Percentiles rank a stretch among this genome's conserved stretches.
phyloP scores from a whole-genome alignment of 768 basidiomycete genomes.

The Clavaria fumosa region DNA sequence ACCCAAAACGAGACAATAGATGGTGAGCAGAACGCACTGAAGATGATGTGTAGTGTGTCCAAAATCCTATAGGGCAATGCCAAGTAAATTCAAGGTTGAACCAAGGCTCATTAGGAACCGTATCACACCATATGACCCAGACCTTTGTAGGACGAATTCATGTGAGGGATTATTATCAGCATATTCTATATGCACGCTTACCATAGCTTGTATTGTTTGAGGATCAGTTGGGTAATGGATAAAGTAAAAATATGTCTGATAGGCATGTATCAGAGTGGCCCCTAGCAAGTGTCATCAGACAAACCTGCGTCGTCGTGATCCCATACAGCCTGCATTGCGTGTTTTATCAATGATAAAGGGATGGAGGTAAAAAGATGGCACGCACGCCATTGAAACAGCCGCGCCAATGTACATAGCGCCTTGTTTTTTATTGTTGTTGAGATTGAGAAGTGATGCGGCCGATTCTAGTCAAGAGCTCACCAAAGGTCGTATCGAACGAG shows the following conservation, averaged over 20 bases:
- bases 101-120: no score
- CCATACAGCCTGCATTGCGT: constrained; percentile 27
- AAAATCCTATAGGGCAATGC: constrained; percentile 1
- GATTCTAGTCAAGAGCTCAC: no score
- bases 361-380: no score
- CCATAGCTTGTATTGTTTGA: constrained; percentile 20
- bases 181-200: constrained; percentile 10
- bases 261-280: no score
- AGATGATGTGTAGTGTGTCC: constrained; percentile 1
- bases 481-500: no score
- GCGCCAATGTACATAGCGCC: constrained; percentile 6
- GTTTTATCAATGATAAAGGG: no score
- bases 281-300: no score
- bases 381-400: constrained; percentile 2
- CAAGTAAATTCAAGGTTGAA: neutral
- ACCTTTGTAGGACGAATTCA: no score
- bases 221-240: constrained; percentile 25
- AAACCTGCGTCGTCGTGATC: constrained; percentile 28
- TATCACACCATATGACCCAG: no score
- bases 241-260: constrained; percentile 29
- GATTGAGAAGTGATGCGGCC: no score
- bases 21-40: neutral
- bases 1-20: neutral
- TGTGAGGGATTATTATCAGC: neutral
- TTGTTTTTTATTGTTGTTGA: no score